Evolutionary conservation across 1,139 yeast species (phyloP).

Genomic region (Geotrichum reessii): DNA sequence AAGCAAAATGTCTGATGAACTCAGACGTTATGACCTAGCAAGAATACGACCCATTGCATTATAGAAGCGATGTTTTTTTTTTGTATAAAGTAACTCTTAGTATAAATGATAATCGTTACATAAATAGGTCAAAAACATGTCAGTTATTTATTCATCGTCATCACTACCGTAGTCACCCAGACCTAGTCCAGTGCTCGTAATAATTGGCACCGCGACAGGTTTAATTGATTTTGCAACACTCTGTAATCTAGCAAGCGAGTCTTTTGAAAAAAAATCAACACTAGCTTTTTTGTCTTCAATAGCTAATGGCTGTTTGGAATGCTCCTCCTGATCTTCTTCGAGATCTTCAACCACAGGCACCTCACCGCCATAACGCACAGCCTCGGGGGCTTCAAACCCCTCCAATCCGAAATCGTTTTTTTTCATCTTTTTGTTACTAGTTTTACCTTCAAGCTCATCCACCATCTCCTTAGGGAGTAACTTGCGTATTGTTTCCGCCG

Average conservation of each 20-base stretch:
- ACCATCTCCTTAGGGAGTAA: slow-evolving; percentile 32
- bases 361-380: slow-evolving; percentile 23
- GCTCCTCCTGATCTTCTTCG: neutral
- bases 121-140: neutral
- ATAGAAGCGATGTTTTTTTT: neutral
- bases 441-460: slow-evolving; percentile 28
- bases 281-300: neutral
- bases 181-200: slow-evolving; percentile 7
- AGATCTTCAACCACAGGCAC: neutral
- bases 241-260: slow-evolving; percentile 3
- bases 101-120: neutral
- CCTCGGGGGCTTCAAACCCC: slow-evolving; percentile 28
- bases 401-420: slow-evolving; percentile 22
- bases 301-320: neutral
- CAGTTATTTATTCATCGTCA: slow-evolving; percentile 8
- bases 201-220: neutral
- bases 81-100: neutral
- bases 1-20: slow-evolving; percentile 50
- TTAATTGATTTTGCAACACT: neutral
- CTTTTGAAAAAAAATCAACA: slow-evolving; percentile 5
- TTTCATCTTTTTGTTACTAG: neutral
- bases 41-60: slow-evolving; percentile 9
- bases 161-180: slow-evolving; percentile 14
- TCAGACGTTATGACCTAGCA: slow-evolving; percentile 35
- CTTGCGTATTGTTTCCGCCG: slow-evolving; percentile 37